Base-by-base conservation (phyloP, 1,139 yeast species). In the Zygoascus meyerae region DNA sequence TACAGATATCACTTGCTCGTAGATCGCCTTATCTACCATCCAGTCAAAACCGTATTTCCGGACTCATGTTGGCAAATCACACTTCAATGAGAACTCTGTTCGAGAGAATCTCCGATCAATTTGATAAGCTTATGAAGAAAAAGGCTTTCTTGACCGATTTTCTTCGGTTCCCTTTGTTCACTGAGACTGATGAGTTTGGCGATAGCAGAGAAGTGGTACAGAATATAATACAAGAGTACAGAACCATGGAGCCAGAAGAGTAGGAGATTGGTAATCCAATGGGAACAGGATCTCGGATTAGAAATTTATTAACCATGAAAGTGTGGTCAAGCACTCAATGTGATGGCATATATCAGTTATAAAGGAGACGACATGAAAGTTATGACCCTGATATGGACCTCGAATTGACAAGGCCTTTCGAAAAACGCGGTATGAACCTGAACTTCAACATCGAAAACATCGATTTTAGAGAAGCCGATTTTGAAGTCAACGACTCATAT, bases 61-160 rank as follows among this genome's bases (percentile, higher is more conserved):
- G 96, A 1, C 70, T 86, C 51, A 86, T 83, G 78, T 68, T 89
- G 32, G 77, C 94, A 3, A 89, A 89, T 62, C 80, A 85, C 46
- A 81, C 95, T 0, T 79, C 89, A 1, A 79, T 87, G 12, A 71
- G 79, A 1, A 74, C 79, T 26, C 71, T 87, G 15, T 74, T 92
- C 52, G 74, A 77, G 36, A 79, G 83, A 54, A 79, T 86, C 0
- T 72, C 87, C 32, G 77, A 74, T 50, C 94, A 90, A 55, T 92
- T 82, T 63, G 96, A 92, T 57, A 75, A 81, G 45, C 74, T 92
- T 44, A 86, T 86, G 55, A 79, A 79, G 48, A 74, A 95, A 50
- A 81, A 80, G 47, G 98, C 98, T 0, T 92, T 90, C 61, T 69
- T 92, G 51, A 92, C 86, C 52, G 84, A 83, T 47, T 92, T 87